A percentile compares a stretch with the other conserved stretches of the same genome.
phyloP scores from a whole-genome alignment of 2,329 filamentous ascomycete species.

The Paecilomyces niveus region DNA sequence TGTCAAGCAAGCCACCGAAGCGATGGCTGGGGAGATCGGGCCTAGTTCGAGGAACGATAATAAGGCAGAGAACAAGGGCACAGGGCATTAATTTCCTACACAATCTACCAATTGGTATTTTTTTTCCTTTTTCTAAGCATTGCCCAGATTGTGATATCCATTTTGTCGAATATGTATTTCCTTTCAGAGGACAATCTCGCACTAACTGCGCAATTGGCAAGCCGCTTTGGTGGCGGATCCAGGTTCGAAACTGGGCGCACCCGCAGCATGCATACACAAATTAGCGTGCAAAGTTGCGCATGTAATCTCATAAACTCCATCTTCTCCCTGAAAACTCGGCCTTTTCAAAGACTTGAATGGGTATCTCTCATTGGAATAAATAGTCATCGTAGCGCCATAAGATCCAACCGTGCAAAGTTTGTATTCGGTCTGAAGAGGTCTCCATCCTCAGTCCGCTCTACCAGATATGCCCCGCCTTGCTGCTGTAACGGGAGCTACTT shows the following conservation, averaged over 20 bases:
- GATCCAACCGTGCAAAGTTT: not conserved
- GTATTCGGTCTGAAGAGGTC: conserved; percentile 1
- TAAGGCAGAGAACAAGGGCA: conserved; percentile 16
- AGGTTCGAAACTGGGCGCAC: too few relatives aligned
- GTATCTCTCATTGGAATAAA: not conserved
- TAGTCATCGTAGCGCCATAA: conserved; percentile 9
- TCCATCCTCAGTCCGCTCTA: conserved; percentile 11
- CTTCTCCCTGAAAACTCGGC: not conserved
- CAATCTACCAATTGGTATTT: not conserved
- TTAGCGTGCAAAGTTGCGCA: not conserved
- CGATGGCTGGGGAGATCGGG: conserved; percentile 36
- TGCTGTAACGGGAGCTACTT: conserved; percentile 23
- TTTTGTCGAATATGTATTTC: not conserved
- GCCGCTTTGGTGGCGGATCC: too few relatives aligned
- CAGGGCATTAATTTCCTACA: conserved; percentile 17
- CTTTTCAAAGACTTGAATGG: not conserved
- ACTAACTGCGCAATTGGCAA: too few relatives aligned
- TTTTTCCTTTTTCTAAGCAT: not conserved
- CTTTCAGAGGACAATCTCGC: not conserved
- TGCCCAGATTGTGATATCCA: not conserved
- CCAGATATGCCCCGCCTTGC: conserved; percentile 15
- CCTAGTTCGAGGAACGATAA: conserved; percentile 15
- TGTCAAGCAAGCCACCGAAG: conserved; percentile 54
- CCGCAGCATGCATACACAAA: not conserved
- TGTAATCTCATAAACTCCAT: not conserved